Evolutionary conservation across 768 basidiomycete species (phyloP), one percentile per base, ranked within the genome.

Genomic region (Lyophyllum semitale): DNA sequence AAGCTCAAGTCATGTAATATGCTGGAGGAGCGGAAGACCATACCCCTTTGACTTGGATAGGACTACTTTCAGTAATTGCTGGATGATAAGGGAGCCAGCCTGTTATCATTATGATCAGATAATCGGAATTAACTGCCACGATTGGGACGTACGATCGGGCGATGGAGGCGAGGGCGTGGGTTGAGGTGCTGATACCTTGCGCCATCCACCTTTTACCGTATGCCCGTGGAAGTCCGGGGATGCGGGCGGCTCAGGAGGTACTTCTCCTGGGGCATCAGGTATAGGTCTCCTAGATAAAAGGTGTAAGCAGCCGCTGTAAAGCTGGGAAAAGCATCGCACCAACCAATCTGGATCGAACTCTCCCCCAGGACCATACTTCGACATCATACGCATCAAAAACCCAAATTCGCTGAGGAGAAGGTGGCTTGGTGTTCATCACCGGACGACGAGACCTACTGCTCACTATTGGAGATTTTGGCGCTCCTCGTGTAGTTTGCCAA

Each of bases 281-380:
- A 75, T 73, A 29, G 81, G 82, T 71, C 73, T 74, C 78, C 77
- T 77, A n/a, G 44, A 18, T n/a, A 8, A 20, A 17, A n/a, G 18
- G 35, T 43, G 46, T 18, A n/a, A 4, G 53, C 17, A 58, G 37
- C 18, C 46, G n/a, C 52, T 30, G 8, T 22, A n/a, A n/a, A 35
- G 53, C 7, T 33, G 20, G 5, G 6, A 52, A 17, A 22, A 48
- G 13, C 3, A 23, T 4, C 29, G 30, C n/a, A 66, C 71, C 59
- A 32, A 85, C 91, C 92, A 93, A n/a, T 89, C 85, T 8, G 87
- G 81, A 63, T 92, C 88, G 64, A 89, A 94, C 67, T 91, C 87
- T 48, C 92, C 92, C 51, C 90, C 91, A n/a, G 90, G 85, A 5
- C 86, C 87, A 60, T 91, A 90, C 66, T 89, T 89, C 37, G 88